Evolutionary conservation across 1,284 basidiomycete species (phyloP), one percentile per base, ranked within the genome.

Genomic region (Pulveroboletus sp.): DNA sequence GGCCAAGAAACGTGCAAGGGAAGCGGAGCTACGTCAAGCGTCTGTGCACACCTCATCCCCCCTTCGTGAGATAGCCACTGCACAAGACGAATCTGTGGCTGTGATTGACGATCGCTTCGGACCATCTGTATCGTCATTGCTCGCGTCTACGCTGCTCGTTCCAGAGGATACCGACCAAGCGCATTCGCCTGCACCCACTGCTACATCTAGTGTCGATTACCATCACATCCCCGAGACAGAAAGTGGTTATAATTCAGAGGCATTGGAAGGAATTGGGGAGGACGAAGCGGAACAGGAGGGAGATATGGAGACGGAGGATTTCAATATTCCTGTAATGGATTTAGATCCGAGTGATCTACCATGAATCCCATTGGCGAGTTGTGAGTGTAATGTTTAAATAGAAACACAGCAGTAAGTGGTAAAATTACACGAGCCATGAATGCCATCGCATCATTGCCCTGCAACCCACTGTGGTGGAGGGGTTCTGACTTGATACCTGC

Each of bases 381-480:
- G 42, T 43, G n/a, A 49, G 26, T 35, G 1, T 43, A 45, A 29
- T 25, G 29, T 44, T 47, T 36, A n/a, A 39, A 25, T 24, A 50
- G 56, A 61, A 28, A 24, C 4, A 55, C 10, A 38, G 31, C 4
- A 39, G 26, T 49, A 28, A 42, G 42, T 20, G 38, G 25, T 14
- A 20, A 9, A 45, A 28, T 6, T 39, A 39, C 31, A 48, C 7
- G 7, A 43, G 45, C 25, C 50, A 48, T 22, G 20, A 43, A 58
- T 29, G 35, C 18, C 46, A 31, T 31, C 39, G n/a, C 26, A 54
- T 60, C 57, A 68, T 58, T 58, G 51, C 40, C 65, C 62, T 35
- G 65, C 62, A 22, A 45, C 58, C 84, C 84, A 86, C 35, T 72
- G 73, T 7, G 84, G 84, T 22, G 80, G 75, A 36, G 83, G 83